These are phyloP conservation scores for Stephanodiscus minutulus DNA, from an alignment of 108 stramenopile species.

Conservation along the genomic window DNA sequence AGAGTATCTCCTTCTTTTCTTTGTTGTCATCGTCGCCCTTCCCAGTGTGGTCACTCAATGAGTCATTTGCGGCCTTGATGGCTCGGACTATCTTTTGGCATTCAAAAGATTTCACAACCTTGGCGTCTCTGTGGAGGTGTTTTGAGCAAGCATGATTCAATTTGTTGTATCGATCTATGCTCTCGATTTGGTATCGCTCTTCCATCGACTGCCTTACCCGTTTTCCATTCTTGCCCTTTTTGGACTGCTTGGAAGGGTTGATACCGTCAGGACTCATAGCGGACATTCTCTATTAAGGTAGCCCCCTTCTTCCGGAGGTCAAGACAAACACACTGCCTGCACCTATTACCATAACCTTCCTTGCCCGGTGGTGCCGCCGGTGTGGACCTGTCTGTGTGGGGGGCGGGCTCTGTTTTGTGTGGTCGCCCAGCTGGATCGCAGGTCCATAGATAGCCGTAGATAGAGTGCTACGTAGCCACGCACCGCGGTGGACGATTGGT, in stretches of 20 bases:
- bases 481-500: too few relatives aligned
- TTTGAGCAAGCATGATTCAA: constrained; percentile 55
- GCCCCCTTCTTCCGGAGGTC: too few relatives aligned
- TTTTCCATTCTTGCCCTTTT: background rate
- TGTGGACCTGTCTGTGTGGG: too few relatives aligned
- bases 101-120: constrained; percentile 65
- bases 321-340: too few relatives aligned
- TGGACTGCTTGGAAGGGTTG: background rate
- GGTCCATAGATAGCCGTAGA: too few relatives aligned
- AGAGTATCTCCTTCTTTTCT: constrained; percentile 21
- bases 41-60: background rate
- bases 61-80: constrained; percentile 43
- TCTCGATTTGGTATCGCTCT: constrained; percentile 37
- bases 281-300: too few relatives aligned
- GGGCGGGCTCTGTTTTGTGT: too few relatives aligned
- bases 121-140: constrained; percentile 60
- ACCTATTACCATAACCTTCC: too few relatives aligned
- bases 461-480: too few relatives aligned
- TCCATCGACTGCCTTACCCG: constrained; percentile 12
- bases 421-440: too few relatives aligned
- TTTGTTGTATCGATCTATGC: constrained; percentile 58
- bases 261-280: background rate
- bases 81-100: constrained; percentile 65
- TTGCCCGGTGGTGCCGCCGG: too few relatives aligned
- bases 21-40: constrained; percentile 1